These are phyloP conservation scores for Eleusine indica DNA, from an alignment of 176 grass and related monocot species.

Conservation along the genomic window DNA sequence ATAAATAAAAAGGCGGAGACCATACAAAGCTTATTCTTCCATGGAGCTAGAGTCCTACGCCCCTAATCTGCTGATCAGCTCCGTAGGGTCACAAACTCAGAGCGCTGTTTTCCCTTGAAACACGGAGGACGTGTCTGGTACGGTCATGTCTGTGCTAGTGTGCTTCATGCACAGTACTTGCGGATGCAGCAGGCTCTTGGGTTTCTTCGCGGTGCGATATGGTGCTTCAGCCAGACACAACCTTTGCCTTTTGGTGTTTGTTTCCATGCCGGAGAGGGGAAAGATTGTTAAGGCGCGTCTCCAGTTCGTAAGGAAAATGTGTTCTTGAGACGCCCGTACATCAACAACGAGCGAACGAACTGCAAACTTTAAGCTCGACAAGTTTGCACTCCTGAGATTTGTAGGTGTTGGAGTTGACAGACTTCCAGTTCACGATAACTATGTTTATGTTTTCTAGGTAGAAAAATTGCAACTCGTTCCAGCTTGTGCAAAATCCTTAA, in stretches of 20 bases:
- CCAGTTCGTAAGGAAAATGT: too few species aligned
- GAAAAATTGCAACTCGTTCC: too few species aligned
- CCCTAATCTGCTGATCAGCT: not conserved
- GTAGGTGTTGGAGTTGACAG: too few species aligned
- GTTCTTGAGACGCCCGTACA: too few species aligned
- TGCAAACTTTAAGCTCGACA: too few species aligned
- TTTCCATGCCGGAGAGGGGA: not conserved
- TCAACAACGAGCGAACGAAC: too few species aligned
- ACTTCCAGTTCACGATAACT: too few species aligned
- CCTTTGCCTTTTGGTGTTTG: not conserved
- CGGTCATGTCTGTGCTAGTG: not conserved
- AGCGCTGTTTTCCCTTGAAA: conserved; percentile 7
- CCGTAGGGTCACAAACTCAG: not conserved
- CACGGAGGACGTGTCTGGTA: not conserved
- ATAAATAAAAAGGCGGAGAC: not conserved
- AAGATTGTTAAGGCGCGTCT: too few species aligned
- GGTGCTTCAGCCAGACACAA: not conserved
- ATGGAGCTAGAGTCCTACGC: not conserved
- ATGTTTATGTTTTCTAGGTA: too few species aligned
- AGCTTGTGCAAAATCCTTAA: too few species aligned
- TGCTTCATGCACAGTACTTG: not conserved
- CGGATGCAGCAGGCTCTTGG: not conserved
- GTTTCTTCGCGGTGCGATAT: not conserved
- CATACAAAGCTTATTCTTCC: not conserved
- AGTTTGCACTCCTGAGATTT: too few species aligned